phyloP scores from a whole-genome alignment of 2,329 filamentous ascomycete species.

The Apiospora rasikravindrae region DNA sequence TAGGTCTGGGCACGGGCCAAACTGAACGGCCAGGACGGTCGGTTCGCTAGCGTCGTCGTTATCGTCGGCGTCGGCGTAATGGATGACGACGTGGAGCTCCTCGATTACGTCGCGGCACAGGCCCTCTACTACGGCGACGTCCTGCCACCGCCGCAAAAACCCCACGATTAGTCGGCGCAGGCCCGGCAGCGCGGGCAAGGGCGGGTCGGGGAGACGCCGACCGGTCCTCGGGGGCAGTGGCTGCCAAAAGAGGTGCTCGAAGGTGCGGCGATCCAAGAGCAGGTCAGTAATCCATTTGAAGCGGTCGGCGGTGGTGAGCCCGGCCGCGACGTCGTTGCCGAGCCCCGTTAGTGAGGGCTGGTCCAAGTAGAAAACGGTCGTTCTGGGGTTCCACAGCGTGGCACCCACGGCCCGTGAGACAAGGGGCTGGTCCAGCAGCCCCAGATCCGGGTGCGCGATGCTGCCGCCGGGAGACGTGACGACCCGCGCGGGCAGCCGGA shows the following conservation, averaged over 20 bases:
- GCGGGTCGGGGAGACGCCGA: background rate
- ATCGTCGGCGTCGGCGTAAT: background rate
- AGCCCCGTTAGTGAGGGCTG: background rate
- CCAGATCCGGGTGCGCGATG: background rate
- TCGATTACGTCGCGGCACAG: background rate
- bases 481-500: background rate
- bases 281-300: conserved; percentile 1
- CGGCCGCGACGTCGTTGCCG: background rate
- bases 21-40: background rate
- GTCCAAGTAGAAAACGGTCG: background rate
- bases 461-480: background rate
- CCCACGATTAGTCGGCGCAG: conserved; percentile 4
- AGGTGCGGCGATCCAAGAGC: background rate
- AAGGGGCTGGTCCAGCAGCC: background rate
- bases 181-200: background rate
- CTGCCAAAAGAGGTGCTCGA: background rate
- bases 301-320: background rate
- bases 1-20: background rate
- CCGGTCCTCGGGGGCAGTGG: background rate
- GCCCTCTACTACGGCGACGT: conserved; percentile 11
- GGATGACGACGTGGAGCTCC: background rate
- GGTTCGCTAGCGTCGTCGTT: background rate
- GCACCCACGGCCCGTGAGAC: background rate
- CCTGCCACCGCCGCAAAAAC: conserved; percentile 10
- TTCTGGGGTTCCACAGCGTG: background rate